Evolutionary conservation across 441 rosid genomes (phyloP).

Genomic region (Kokia cookei): DNA sequence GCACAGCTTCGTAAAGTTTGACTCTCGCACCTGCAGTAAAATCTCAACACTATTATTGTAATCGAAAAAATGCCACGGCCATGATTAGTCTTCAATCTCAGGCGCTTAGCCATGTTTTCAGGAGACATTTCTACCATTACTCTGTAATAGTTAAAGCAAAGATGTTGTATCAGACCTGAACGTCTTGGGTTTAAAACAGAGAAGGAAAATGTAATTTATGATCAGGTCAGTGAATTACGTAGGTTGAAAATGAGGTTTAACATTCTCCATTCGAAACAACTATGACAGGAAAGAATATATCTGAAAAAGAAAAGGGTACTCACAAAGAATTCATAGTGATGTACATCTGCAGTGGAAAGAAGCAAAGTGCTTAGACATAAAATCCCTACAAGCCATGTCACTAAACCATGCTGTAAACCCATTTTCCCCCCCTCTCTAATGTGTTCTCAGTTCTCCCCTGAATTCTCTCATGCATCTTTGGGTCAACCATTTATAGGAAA

Average conservation of each 20-base stretch:
- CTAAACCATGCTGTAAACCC: neutral
- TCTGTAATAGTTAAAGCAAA: too few species aligned
- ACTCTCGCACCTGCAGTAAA: constrained; percentile 9
- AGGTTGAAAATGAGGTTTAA: neutral
- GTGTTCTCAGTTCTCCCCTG: neutral
- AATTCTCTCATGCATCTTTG: neutral
- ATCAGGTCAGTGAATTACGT: neutral
- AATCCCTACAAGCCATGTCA: neutral
- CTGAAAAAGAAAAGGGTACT: neutral
- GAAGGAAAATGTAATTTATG: too few species aligned
- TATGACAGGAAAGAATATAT: neutral
- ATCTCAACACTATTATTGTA: too few species aligned
- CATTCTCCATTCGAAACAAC: neutral
- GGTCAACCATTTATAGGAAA: neutral
- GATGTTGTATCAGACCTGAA: too few species aligned
- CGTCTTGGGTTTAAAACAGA: too few species aligned
- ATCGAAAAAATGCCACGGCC: too few species aligned
- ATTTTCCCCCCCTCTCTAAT: neutral
- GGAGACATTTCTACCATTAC: too few species aligned
- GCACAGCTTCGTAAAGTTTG: constrained; percentile 39
- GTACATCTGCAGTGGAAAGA: neutral
- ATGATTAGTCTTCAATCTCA: too few species aligned
- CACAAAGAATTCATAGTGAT: constrained; percentile 7
- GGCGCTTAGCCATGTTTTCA: too few species aligned
- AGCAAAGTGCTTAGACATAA: neutral